These are phyloP conservation scores for Monosporascus sp. DNA, from an alignment of 2,329 filamentous ascomycete species.

Conservation along the genomic window DNA sequence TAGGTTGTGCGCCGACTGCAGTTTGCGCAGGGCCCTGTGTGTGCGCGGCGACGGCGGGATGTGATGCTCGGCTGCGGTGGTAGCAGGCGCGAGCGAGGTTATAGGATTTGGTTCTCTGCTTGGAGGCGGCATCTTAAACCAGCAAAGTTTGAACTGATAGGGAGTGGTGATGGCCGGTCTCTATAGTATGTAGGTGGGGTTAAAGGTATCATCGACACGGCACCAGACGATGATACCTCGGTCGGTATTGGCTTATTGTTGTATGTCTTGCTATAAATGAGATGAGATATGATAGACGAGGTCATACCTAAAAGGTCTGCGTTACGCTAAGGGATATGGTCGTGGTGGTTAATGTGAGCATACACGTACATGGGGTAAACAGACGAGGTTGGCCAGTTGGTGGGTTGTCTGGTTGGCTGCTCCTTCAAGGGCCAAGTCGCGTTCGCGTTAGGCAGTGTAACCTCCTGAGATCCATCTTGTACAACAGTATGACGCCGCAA, in stretches of 20 bases:
- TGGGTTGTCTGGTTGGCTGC: conserved; percentile 1
- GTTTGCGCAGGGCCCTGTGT: conserved; percentile 63
- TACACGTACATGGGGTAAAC: background rate
- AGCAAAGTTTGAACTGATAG: background rate
- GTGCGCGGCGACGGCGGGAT: conserved; percentile 58
- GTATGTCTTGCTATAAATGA: too few species aligned
- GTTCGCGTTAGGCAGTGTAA: background rate
- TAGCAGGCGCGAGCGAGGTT: conserved; percentile 23
- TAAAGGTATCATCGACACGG: too few species aligned
- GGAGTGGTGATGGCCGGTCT: background rate
- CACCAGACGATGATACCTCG: too few species aligned
- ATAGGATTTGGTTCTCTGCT: conserved; percentile 16
- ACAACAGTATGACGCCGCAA: too few species aligned
- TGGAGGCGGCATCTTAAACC: conserved; percentile 23
- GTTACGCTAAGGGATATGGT: too few species aligned
- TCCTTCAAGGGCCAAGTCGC: background rate
- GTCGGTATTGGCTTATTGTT: too few species aligned
- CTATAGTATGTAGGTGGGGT: background rate
- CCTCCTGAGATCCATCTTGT: background rate
- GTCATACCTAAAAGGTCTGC: too few species aligned
- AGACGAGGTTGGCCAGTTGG: background rate
- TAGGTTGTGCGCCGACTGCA: conserved; percentile 70
- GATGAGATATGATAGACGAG: too few species aligned
- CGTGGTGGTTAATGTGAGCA: too few species aligned
- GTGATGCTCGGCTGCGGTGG: conserved; percentile 43